Percentiles rank a stretch among this genome's conserved stretches.
Evolutionary conservation across 2,329 filamentous ascomycete species (phyloP).

Genomic region (Colletotrichum chlorophyti): DNA sequence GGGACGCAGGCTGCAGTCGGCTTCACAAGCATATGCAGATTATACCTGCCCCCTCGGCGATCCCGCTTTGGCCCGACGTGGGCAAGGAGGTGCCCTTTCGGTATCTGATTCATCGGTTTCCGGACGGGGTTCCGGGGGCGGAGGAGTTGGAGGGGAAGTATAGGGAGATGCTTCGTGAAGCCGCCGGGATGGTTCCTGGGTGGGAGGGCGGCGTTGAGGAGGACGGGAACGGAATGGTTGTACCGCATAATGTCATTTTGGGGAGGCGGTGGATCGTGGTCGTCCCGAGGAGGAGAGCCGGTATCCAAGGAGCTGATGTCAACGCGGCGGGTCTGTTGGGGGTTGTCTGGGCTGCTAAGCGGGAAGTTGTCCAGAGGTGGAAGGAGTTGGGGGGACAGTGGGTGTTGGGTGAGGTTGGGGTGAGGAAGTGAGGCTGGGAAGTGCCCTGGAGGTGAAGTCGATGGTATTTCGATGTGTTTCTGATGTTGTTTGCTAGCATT

Average conservation of each 20-base stretch:
- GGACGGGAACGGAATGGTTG: constrained; percentile 14
- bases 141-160: constrained; percentile 34
- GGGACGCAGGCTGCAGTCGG: constrained; percentile 51
- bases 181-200: constrained; percentile 22
- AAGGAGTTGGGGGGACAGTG: constrained; percentile 40
- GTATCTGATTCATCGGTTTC: constrained; percentile 41
- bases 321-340: constrained; percentile 57
- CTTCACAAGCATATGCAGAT: constrained; percentile 58
- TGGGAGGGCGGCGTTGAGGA: constrained; percentile 1
- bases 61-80: constrained; percentile 34
- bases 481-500: too few species aligned
- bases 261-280: constrained; percentile 52
- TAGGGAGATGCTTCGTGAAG: constrained; percentile 32
- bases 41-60: constrained; percentile 39
- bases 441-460: not conserved
- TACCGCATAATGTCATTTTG: constrained; percentile 54
- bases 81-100: constrained; percentile 40
- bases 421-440: constrained; percentile 12
- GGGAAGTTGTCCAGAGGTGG: constrained; percentile 40
- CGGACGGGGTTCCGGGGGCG: constrained; percentile 18
- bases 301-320: constrained; percentile 43
- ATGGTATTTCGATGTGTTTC: too few species aligned
- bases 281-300: constrained; percentile 47
- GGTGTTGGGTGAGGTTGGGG: constrained; percentile 45
- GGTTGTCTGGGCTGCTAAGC: constrained; percentile 42